Evolutionary conservation across 352 stramenopile genomes (phyloP), one percentile per base, ranked within the genome.

Genomic region (Globisporangium cederbergense): DNA sequence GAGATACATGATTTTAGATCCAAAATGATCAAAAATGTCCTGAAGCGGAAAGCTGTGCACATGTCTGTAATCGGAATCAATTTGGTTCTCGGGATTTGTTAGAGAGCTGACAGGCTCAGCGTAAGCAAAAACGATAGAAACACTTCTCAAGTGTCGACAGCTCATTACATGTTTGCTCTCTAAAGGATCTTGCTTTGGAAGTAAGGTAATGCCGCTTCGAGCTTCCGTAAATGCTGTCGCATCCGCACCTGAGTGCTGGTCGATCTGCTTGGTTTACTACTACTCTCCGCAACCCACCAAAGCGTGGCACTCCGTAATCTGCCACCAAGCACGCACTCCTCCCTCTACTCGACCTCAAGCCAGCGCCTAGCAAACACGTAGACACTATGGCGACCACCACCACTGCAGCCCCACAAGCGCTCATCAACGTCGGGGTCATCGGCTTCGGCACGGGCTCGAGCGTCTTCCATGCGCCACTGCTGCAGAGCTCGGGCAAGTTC

Each of bases 381-480:
- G 6, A 36, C 49, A 28, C 25, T n/a, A 58, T 58, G 52, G 32
- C 52, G 32, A 30, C 40, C 20, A 14, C 49, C 38, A 22, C 45
- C 18, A 28, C 25, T 28, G 25, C 25, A 28, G 32, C 55, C 6
- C 22, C 62, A 14, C 32, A 22, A 20, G 36, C 43, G 22, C 76
- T 70, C 43, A 88, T 90, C 65, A 58, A 42, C 49, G 81, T 89
- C 10, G 83, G 83, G 2, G 77, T 92, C 68, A 78, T 90, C 10
- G 83, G 83, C 67, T 92, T 89, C 60, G 83, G 83, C 67, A 83
- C 74, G 1, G 83, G 77, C 60, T 86, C 81, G 45, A 87, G 73
- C 71, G 79, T 89, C 47, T 92, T 92, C 73, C 83, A 92, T 62
- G 77, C 81, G 56, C 83, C 83, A 36, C 68, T 92, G 64, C 71